These are phyloP conservation scores for Trichophyton verrucosum DNA, from an alignment of 2,329 filamentous ascomycete species.

Conservation along the genomic window DNA sequence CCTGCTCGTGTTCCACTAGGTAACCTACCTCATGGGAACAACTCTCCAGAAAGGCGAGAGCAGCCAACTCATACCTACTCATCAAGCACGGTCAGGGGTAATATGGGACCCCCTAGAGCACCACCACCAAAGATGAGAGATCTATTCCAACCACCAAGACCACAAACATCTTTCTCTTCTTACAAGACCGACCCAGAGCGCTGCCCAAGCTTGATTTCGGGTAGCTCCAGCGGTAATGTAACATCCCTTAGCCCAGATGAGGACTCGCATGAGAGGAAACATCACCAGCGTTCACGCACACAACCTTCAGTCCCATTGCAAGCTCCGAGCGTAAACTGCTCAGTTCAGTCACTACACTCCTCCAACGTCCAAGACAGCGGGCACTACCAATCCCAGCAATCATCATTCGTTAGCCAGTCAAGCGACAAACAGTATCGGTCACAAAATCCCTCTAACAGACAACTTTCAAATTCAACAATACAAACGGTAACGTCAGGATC, in stretches of 20 bases:
- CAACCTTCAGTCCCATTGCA: constrained; percentile 32
- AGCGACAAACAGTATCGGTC: constrained; percentile 6
- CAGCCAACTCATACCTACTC: constrained; percentile 34
- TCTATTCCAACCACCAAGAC: constrained; percentile 46
- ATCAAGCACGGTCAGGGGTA: constrained; percentile 34
- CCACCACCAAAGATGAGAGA: constrained; percentile 92
- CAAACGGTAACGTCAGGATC: constrained; percentile 62
- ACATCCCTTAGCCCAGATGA: constrained; percentile 53
- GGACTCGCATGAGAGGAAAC: constrained; percentile 63
- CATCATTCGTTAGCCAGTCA: constrained; percentile 5
- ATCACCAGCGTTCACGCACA: constrained; percentile 35
- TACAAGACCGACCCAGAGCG: constrained; percentile 7
- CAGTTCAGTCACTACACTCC: constrained; percentile 30
- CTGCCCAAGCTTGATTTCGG: not conserved
- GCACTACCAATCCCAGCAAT: constrained; percentile 16
- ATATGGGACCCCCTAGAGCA: constrained; percentile 45
- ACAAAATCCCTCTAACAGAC: constrained; percentile 41
- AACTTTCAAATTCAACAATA: constrained; percentile 54
- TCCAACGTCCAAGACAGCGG: constrained; percentile 26
- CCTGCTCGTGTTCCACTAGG: constrained; percentile 36
- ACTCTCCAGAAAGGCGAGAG: constrained; percentile 63
- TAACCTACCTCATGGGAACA: constrained; percentile 44
- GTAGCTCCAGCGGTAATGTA: constrained; percentile 40
- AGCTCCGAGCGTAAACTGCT: constrained; percentile 28
- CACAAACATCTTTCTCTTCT: constrained; percentile 21